A percentile compares a stretch with the other conserved stretches of the same genome.
Evolutionary conservation across 306 rosid genomes (phyloP).

Genomic region (Medicago arabica): DNA sequence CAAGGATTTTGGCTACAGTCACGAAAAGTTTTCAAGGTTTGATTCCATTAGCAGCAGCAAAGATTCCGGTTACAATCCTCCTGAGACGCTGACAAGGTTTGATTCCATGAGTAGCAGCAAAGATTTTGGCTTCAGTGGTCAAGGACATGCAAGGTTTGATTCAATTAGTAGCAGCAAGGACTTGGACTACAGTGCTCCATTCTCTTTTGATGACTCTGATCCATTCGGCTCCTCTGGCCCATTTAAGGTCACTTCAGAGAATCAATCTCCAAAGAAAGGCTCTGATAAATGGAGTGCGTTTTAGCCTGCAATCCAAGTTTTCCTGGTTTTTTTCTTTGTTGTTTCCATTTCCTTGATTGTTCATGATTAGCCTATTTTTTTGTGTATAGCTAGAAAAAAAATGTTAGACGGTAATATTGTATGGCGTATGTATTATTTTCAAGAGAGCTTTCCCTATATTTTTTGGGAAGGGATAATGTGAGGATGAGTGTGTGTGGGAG

Average conservation of each 20-base stretch:
- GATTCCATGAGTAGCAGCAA: constrained; percentile 67
- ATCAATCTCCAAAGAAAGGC: constrained; percentile 66
- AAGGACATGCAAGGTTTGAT: constrained; percentile 69
- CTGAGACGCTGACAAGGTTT: constrained; percentile 50
- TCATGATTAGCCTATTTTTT: constrained; percentile 61
- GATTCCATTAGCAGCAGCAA: constrained; percentile 64
- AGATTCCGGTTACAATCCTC: constrained; percentile 57
- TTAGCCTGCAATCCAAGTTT: constrained; percentile 48
- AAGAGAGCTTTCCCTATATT: constrained; percentile 32
- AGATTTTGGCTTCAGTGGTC: constrained; percentile 58
- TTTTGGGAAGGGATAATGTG: constrained; percentile 10
- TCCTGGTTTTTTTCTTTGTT: constrained; percentile 22
- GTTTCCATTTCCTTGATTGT: constrained; percentile 54
- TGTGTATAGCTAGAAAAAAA: constrained; percentile 69
- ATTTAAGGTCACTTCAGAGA: constrained; percentile 79
- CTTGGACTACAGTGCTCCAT: constrained; percentile 60
- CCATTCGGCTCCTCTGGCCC: constrained; percentile 91
- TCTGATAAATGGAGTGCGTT: constrained; percentile 90
- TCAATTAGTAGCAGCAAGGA: constrained; percentile 71
- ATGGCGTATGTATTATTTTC: constrained; percentile 52
- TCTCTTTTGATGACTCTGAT: constrained; percentile 80
- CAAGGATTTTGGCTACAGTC: constrained; percentile 58
- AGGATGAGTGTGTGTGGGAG: constrained; percentile 20
- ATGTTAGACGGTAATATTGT: constrained; percentile 48
- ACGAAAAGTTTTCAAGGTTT: constrained; percentile 51